Conservation (phyloP, 108 stramenopile genomes). For the Cyclostephanos tholiformis region DNA sequence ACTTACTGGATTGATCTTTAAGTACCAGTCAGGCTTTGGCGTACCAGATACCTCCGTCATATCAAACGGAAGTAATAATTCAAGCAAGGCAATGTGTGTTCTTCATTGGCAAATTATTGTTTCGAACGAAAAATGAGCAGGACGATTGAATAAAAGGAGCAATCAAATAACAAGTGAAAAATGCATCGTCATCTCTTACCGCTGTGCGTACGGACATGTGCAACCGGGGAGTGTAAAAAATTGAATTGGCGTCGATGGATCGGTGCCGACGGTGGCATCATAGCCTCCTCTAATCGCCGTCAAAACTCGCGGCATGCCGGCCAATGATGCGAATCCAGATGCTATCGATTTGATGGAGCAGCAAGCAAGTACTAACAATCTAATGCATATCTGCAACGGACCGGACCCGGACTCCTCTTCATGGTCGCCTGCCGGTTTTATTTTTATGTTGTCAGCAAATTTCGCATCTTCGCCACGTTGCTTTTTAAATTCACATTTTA, state of each 20-base stretch:
- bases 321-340: conserved; percentile 5
- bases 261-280: conserved; percentile 30
- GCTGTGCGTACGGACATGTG: conserved; percentile 54
- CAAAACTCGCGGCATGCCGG: background rate
- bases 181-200: no score
- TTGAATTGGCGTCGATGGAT: conserved; percentile 41
- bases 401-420: no score
- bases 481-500: no score
- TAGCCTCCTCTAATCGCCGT: conserved; percentile 23
- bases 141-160: no score
- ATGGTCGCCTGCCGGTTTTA: no score
- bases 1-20: conserved; percentile 49
- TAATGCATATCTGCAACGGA: background rate
- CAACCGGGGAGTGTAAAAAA: conserved; percentile 46
- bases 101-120: no score
- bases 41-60: conserved; percentile 33
- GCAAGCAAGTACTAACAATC: background rate
- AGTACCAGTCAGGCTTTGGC: conserved; percentile 49
- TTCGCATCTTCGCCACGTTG: no score
- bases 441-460: no score
- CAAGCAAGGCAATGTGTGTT: conserved; percentile 46
- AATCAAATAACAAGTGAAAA: no score
- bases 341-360: conserved; percentile 6
- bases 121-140: no score
- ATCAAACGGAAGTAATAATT: conserved; percentile 54